phyloP scores from a whole-genome alignment of 208 protist species.

The Phytomonas sp. region DNA sequence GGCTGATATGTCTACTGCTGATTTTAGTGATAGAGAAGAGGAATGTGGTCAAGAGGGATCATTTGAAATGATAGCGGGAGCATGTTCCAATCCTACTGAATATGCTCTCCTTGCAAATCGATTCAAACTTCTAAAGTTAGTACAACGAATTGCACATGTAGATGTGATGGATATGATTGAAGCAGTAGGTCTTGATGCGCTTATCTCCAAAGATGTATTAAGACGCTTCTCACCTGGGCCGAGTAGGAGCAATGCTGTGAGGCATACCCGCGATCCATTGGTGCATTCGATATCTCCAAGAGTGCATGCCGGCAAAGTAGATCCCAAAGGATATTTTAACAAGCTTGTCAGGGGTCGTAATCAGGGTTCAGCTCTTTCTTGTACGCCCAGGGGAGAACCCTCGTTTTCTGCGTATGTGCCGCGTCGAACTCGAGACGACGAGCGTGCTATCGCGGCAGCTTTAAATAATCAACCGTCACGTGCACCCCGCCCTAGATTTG shows the following conservation, averaged over 20 bases:
- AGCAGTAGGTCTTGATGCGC: conserved; percentile 59
- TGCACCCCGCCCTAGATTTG: neutral
- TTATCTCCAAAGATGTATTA: conserved; percentile 32
- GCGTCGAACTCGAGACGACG: neutral
- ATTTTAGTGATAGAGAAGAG: neutral
- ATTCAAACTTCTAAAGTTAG: conserved; percentile 81
- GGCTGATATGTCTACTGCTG: neutral
- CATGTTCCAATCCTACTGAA: neutral
- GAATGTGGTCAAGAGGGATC: neutral
- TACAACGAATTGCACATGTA: conserved; percentile 72
- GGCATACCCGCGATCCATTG: neutral
- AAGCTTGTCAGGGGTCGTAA: neutral
- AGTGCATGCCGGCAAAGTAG: neutral
- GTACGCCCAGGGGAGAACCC: neutral
- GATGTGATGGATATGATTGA: conserved; percentile 81
- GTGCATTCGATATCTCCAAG: neutral
- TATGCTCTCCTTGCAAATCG: conserved; percentile 51
- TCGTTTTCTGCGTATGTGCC: neutral
- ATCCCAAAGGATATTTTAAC: neutral
- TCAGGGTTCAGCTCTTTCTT: neutral
- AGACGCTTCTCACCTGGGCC: neutral
- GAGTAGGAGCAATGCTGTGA: neutral
- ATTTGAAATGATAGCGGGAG: neutral
- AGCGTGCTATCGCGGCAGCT: neutral
- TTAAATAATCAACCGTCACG: neutral